Base-by-base conservation (phyloP, 192 early-diverging fungal genomes). In the Backusella liffmaniae region DNA sequence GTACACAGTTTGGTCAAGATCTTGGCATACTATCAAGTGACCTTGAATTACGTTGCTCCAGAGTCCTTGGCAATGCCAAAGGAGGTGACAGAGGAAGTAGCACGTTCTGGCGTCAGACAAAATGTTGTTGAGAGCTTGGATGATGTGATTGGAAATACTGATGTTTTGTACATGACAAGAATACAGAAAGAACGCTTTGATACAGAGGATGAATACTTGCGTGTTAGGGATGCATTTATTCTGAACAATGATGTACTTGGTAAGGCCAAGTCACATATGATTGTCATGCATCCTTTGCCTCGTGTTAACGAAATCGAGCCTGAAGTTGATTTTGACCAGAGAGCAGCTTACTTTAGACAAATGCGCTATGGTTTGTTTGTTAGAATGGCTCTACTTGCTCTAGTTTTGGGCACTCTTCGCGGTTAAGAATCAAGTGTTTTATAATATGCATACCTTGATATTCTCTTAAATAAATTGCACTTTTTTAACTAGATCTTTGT, bases 361-460 rank as follows among this genome's bases (percentile, higher is more conserved):
- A 98, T 99, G 98, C 88, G 90, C 30, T 97, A 98, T 85, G 98
- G 98, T 73, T 87, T 99, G 82, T 98, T 93, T 87, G 98, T 98
- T 5, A 90, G 98, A 66, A 99, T 99, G 98, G 97, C 98, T 9
- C 86, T 99, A 30, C 84, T 99, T 71, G 94, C 96, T 46, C 88
- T 98, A 66, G 95, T 94, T n/a, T 80, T 90, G 53, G 85, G 85
- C 30, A 86, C 73, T 12, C 56, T 29, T 23, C 56, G 56, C 23
- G 56, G 56, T 26, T 62, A 62, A 62, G 23, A 12, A 29, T 13
- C 56, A 26, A 2, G 9, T 62, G 26, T 1, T 12, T 29, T 12
- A 29, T 62, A 62, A 23, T 23, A 23, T 26, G 1, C 8, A 26
- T 12, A 12, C 12, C 7, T 26, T 23, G 1, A 9, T 62, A 1